Conservation (phyloP, 2,329 filamentous ascomycete species). For the Raffaelea albimanens region DNA sequence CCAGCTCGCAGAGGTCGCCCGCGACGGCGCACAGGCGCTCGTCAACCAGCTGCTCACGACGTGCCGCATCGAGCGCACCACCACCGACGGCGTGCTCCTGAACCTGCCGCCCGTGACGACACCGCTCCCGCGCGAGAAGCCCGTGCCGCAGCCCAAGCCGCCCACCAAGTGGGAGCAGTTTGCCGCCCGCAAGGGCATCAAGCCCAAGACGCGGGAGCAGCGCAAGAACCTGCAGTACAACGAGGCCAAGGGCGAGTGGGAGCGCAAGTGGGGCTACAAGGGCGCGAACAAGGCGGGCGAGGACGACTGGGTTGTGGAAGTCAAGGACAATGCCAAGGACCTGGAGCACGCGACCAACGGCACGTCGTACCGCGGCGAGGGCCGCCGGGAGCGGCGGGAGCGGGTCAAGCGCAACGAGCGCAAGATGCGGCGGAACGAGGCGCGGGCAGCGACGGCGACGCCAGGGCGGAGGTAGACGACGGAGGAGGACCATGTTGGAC, state of each 20-base stretch:
- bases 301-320: constrained; percentile 84
- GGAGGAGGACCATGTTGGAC: too few species aligned
- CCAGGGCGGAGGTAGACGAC: too few species aligned
- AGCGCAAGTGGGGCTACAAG: constrained; percentile 91
- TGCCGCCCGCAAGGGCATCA: constrained; percentile 94
- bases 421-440: constrained; percentile 57
- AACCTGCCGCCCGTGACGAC: constrained; percentile 63
- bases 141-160: constrained; percentile 69
- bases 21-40: constrained; percentile 83
- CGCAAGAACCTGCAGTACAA: constrained; percentile 71
- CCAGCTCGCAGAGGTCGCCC: constrained; percentile 63
- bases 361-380: constrained; percentile 51
- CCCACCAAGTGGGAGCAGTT: constrained; percentile 95
- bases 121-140: constrained; percentile 80
- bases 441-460: constrained; percentile 34
- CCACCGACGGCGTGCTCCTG: constrained; percentile 62
- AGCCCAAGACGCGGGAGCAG: constrained; percentile 72
- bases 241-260: constrained; percentile 77
- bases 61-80: constrained; percentile 64
- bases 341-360: constrained; percentile 47
- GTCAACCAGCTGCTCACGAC: constrained; percentile 92
- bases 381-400: constrained; percentile 57
- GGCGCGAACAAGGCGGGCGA: constrained; percentile 79
- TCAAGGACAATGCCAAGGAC: constrained; percentile 64
- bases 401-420: constrained; percentile 62